Base-by-base conservation (phyloP, 345 rosid species). In the Brassica juncea region DNA sequence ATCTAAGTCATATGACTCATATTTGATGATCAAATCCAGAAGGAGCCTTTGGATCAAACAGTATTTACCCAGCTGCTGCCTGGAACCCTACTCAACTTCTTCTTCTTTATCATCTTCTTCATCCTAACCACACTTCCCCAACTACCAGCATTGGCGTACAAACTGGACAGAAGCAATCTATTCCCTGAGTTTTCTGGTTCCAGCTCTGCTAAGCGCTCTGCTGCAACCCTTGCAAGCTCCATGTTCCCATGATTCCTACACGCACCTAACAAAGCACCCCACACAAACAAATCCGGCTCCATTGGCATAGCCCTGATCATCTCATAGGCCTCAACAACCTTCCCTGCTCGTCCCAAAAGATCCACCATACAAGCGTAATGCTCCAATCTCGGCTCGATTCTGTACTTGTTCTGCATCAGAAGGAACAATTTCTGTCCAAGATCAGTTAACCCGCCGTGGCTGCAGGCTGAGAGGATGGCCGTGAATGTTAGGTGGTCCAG, bases 261-360 rank as follows among this genome's bases (percentile, higher is more conserved):
- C 10, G 94, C 98, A 61, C 98, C 97, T 49, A 92, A 77, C 54
- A 94, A 78, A 57, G 98, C 97, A 77, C 98, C 98, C 99, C 98
- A 92, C 2, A 87, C 95, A 73, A 90, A 94, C 68, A 89, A 9
- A 83, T 94, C 98, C 1, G 99, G 94, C 78, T 88, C 75, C 76
- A 84, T 32, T 25, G 89, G 88, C 92, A 92, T 91, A 10, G 73
- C 60, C 82, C 82, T 80, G 39, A 91, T 90, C 63, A 86, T 42
- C 74, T 80, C 73, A 64, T 86, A 86, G n/a, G 97, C 95, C 76
- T 92, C 95, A 12, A 11, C 2, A 57, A 89, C 77, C 76, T 84
- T 89, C 68, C 97, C 97, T 6, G 92, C 91, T 73, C 90, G 88
- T 21, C 95, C 92, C 6, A 94, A 80, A 77, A 94, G 91, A 87